These are phyloP conservation scores for Gypsophila paniculata DNA, from an alignment of 179 eudicot species.

Conservation along the genomic window DNA sequence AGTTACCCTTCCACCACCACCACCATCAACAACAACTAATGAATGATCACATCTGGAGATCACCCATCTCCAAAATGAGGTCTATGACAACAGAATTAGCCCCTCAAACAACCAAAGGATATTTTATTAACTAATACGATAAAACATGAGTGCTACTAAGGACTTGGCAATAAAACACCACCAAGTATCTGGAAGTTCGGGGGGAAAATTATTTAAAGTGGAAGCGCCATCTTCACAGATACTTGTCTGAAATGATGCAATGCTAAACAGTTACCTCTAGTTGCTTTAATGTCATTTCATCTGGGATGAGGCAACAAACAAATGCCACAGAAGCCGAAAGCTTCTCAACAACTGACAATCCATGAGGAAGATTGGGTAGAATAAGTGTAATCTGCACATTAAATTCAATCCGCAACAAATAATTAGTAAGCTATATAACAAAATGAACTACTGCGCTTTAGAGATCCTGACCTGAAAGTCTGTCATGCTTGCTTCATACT, in stretches of 20 bases:
- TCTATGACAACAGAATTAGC: too few relatives aligned
- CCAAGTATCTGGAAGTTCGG: background rate
- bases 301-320: constrained; percentile 61
- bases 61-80: background rate
- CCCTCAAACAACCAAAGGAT: too few relatives aligned
- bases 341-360: constrained; percentile 53
- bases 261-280: constrained; percentile 46
- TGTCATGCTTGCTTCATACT: constrained; percentile 48
- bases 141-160: background rate
- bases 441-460: constrained; percentile 7
- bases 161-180: background rate
- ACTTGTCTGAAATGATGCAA: background rate
- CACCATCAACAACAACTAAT: too few relatives aligned
- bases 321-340: constrained; percentile 46
- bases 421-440: background rate
- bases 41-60: background rate
- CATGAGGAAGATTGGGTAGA: constrained; percentile 37
- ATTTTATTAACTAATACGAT: background rate
- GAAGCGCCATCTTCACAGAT: background rate
- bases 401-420: constrained; percentile 8
- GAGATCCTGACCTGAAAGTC: constrained; percentile 57
- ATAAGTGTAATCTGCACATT: constrained; percentile 47
- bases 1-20: background rate
- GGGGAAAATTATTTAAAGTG: background rate
- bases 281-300: constrained; percentile 51